Evolutionary conservation across 805 yeast genomes (phyloP).

Genomic region (Pichia cephalocereana): DNA sequence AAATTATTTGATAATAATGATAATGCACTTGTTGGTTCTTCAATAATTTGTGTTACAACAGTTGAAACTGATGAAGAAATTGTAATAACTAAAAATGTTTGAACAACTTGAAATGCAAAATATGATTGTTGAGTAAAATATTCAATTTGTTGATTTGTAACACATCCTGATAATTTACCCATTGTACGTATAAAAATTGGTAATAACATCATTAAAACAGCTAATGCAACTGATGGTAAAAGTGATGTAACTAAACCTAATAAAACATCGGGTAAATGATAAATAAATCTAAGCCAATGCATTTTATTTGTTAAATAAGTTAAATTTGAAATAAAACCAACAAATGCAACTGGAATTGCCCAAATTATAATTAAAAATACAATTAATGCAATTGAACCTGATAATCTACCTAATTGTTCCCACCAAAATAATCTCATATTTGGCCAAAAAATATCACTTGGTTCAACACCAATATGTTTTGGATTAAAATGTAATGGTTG

Average conservation of each 20-base stretch:
- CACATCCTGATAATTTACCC: constrained; percentile 53
- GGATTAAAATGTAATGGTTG: constrained; percentile 57
- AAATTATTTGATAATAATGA: constrained; percentile 51
- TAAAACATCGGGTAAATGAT: constrained; percentile 42
- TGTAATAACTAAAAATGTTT: constrained; percentile 63
- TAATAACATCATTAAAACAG: constrained; percentile 55
- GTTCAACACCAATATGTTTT: constrained; percentile 52
- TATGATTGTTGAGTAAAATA: constrained; percentile 57
- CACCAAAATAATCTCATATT: constrained; percentile 75
- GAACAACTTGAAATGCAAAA: constrained; percentile 62
- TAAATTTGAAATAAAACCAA: constrained; percentile 64
- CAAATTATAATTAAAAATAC: constrained; percentile 51
- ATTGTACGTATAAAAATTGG: constrained; percentile 56
- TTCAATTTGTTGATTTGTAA: constrained; percentile 50
- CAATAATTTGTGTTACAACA: constrained; percentile 51
- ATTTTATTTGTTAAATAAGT: constrained; percentile 50
- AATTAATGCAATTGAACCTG: constrained; percentile 45
- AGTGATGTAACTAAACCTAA: constrained; percentile 61
- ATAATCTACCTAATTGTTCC: constrained; percentile 52
- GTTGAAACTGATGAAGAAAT: constrained; percentile 65
- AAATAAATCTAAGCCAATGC: constrained; percentile 46
- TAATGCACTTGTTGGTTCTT: constrained; percentile 52
- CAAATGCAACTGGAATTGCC: constrained; percentile 75
- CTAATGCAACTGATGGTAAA: constrained; percentile 57
- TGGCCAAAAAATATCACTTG: constrained; percentile 57